Evolutionary conservation across 371 early-diverging fungal species (phyloP).

Genomic region (Phascolomyces articulosus): DNA sequence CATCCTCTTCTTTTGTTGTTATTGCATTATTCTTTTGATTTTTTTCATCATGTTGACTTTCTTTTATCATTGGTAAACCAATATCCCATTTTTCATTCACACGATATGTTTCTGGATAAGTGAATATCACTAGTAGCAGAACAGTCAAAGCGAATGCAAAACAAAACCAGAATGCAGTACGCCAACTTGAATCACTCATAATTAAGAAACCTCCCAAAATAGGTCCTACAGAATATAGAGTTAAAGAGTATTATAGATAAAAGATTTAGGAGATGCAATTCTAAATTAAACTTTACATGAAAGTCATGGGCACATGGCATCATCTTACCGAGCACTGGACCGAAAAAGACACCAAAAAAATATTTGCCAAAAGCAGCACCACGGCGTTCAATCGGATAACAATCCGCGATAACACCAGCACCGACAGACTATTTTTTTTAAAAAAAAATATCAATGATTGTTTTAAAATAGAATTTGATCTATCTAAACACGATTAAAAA

Average conservation of each 20-base stretch:
- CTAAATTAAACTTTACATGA: not conserved
- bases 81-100: constrained; percentile 24
- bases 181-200: constrained; percentile 47
- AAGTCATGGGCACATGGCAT: too few species aligned
- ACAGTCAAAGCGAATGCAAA: constrained; percentile 53
- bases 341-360: constrained; percentile 57
- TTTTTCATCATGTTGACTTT: not conserved
- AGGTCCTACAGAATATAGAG: constrained; percentile 28
- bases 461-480: too few species aligned
- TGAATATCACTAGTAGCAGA: constrained; percentile 46
- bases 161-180: constrained; percentile 65
- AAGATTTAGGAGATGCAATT: too few species aligned
- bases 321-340: constrained; percentile 41
- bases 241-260: too few species aligned
- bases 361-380: constrained; percentile 47
- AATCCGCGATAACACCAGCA: constrained; percentile 21
- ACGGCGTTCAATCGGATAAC: constrained; percentile 29
- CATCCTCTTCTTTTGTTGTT: too few species aligned
- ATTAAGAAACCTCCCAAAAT: constrained; percentile 40
- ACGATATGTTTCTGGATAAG: constrained; percentile 69
- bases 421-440: constrained; percentile 1
- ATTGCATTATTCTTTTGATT: not conserved
- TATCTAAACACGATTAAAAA: too few species aligned
- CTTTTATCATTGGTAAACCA: not conserved
- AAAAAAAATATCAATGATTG: too few species aligned